A percentile compares a stretch with the other conserved stretches of the same genome.
These are phyloP conservation scores for Phialophora chinensis DNA, from an alignment of 2,329 filamentous ascomycete species.

Conservation along the genomic window DNA sequence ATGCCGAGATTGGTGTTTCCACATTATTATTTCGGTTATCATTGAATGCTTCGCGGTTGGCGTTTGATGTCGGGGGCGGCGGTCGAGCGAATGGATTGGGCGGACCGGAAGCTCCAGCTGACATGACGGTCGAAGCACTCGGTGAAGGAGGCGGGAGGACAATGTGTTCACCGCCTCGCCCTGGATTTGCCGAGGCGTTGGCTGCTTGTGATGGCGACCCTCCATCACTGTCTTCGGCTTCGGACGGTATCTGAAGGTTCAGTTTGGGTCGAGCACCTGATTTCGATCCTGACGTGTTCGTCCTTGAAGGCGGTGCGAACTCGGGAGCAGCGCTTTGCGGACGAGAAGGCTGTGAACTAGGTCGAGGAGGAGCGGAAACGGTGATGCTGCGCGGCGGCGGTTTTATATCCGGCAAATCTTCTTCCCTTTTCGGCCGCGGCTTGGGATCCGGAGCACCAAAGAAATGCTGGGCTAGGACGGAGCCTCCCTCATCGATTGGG, in stretches of 20 bases:
- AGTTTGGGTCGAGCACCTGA: constrained; percentile 75
- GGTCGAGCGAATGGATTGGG: constrained; percentile 95
- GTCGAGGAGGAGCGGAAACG: constrained; percentile 40
- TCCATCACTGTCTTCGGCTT: constrained; percentile 75
- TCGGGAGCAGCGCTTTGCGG: constrained; percentile 65
- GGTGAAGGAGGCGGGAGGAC: constrained; percentile 93
- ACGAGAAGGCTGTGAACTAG: constrained; percentile 57
- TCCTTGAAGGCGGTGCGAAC: constrained; percentile 74
- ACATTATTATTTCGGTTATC: constrained; percentile 47
- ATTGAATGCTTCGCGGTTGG: constrained; percentile 52
- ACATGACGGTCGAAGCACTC: constrained; percentile 81
- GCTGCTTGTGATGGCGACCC: constrained; percentile 69
- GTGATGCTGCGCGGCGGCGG: constrained; percentile 55
- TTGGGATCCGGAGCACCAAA: constrained; percentile 65
- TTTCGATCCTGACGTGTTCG: constrained; percentile 70
- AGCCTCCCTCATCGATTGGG: constrained; percentile 90
- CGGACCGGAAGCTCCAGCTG: constrained; percentile 87
- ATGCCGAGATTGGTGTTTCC: constrained; percentile 87
- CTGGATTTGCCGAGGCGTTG: constrained; percentile 36
- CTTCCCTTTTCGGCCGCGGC: constrained; percentile 48
- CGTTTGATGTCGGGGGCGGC: constrained; percentile 65
- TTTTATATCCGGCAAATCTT: constrained; percentile 66
- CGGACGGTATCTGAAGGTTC: constrained; percentile 93
- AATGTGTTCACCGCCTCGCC: constrained; percentile 59
- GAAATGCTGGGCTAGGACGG: constrained; percentile 82